phyloP scores from a whole-genome alignment of 2,329 filamentous ascomycete genomes.

The Diaporthe sp. region DNA sequence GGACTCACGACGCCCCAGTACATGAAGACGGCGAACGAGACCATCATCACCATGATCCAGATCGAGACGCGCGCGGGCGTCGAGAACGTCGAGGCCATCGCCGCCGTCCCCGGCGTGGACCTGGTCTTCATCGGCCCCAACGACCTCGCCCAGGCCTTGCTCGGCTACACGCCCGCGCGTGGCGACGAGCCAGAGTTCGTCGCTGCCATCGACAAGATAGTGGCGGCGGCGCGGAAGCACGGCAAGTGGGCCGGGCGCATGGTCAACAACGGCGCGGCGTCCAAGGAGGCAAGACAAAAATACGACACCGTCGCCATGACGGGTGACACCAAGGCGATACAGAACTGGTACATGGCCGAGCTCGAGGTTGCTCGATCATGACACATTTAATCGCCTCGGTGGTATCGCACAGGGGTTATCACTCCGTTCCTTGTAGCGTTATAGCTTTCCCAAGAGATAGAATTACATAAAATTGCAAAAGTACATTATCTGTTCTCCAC shows the following conservation, averaged over 20 bases:
- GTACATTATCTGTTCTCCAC: conserved; percentile 8
- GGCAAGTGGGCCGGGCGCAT: conserved; percentile 62
- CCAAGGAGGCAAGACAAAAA: conserved; percentile 49
- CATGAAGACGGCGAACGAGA: conserved; percentile 60
- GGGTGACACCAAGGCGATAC: conserved; percentile 57
- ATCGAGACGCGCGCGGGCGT: conserved; percentile 56
- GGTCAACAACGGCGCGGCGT: conserved; percentile 54
- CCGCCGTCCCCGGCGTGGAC: conserved; percentile 53
- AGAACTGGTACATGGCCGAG: conserved; percentile 59
- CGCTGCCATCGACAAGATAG: conserved; percentile 56
- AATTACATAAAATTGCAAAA: conserved; percentile 14
- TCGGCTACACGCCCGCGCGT: conserved; percentile 57
- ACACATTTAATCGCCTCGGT: not conserved
- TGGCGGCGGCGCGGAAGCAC: conserved; percentile 55
- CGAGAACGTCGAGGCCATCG: conserved; percentile 57
- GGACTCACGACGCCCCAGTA: conserved; percentile 58
- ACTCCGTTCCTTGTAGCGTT: not conserved
- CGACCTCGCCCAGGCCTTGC: conserved; percentile 53
- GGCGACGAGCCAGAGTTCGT: conserved; percentile 60
- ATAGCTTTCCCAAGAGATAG: not conserved
- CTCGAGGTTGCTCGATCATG: conserved; percentile 50
- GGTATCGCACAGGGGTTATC: not conserved
- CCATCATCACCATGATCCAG: conserved; percentile 55
- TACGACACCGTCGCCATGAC: conserved; percentile 59
- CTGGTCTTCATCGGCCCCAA: conserved; percentile 58